These are phyloP conservation scores for Cinnamomum micranthum DNA, from an alignment of 164 flowering plant species.

Conservation along the genomic window DNA sequence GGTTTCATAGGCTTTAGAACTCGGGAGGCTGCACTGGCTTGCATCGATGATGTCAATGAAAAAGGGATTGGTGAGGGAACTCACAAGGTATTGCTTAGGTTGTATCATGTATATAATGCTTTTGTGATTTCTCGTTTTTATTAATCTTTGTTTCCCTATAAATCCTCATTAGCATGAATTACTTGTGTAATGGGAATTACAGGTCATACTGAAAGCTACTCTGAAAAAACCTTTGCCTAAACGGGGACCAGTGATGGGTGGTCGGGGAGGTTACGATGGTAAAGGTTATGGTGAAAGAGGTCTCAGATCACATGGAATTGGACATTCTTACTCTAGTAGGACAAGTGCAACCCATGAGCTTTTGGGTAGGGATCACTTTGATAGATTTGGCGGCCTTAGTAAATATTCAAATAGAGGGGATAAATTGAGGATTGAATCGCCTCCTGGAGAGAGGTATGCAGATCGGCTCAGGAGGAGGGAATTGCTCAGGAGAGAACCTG, in stretches of 20 bases:
- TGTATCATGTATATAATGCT: not conserved
- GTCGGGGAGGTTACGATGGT: conserved; percentile 20
- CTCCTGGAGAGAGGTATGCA: conserved; percentile 16
- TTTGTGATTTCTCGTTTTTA: not conserved
- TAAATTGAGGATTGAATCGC: conserved; percentile 9
- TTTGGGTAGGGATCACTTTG: conserved; percentile 10
- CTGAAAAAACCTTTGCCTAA: conserved; percentile 25
- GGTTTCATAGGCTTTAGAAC: conserved; percentile 23
- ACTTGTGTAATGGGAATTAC: not conserved
- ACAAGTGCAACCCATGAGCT: conserved; percentile 12
- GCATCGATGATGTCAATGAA: conserved; percentile 30
- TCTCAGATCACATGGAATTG: conserved; percentile 7
- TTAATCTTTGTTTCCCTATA: not conserved
- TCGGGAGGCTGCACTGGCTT: conserved; percentile 28
- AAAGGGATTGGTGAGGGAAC: conserved; percentile 19
- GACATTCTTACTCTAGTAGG: conserved; percentile 13
- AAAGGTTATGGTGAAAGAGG: conserved; percentile 10
- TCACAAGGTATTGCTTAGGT: conserved; percentile 14
- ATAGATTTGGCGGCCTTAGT: conserved; percentile 7
- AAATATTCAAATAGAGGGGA: conserved; percentile 15
- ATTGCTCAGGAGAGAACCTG: conserved; percentile 9
- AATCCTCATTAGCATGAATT: not conserved
- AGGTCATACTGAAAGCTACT: conserved; percentile 26
- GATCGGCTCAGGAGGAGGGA: conserved; percentile 13
- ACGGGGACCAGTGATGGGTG: conserved; percentile 14